A percentile compares a stretch with the other conserved stretches of the same genome.
phyloP scores from a whole-genome alignment of 352 stramenopile species.

The Phytophthora litchii region DNA sequence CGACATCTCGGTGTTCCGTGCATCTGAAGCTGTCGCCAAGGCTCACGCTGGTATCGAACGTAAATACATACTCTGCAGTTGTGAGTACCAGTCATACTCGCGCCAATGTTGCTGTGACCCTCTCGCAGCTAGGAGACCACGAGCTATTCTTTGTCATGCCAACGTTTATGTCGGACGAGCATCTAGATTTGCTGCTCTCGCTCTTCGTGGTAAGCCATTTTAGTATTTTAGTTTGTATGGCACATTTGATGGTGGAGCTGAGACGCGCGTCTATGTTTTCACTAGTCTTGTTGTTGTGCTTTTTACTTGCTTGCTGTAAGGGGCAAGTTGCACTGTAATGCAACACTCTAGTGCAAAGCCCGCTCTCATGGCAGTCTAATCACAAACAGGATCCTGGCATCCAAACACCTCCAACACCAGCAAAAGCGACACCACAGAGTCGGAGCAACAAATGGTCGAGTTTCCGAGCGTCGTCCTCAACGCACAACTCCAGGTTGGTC shows the following conservation, averaged over 20 bases:
- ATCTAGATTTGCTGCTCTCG: constrained; percentile 25
- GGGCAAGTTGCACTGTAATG: constrained; percentile 12
- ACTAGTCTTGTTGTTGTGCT: constrained; percentile 29
- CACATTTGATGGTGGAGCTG: constrained; percentile 12
- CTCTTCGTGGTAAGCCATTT: constrained; percentile 20
- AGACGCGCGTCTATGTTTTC: constrained; percentile 26
- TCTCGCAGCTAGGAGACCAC: constrained; percentile 2
- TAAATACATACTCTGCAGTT: neutral
- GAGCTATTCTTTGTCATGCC: constrained; percentile 2
- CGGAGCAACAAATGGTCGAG: constrained; percentile 15
- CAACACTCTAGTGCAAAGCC: constrained; percentile 13
- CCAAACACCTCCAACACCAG: constrained; percentile 28
- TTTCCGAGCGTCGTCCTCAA: neutral
- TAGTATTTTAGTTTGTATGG: constrained; percentile 6
- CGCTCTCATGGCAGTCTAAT: constrained; percentile 14
- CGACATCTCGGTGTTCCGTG: constrained; percentile 1
- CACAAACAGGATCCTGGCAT: constrained; percentile 12
- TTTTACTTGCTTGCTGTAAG: constrained; percentile 6
- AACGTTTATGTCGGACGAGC: constrained; percentile 8
- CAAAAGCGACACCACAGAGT: constrained; percentile 19
- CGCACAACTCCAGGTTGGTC: constrained; percentile 1
- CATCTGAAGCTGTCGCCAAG: neutral
- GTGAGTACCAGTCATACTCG: no score
- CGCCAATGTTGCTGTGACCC: neutral
- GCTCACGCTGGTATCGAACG: neutral